Percentiles rank a stretch among this genome's conserved stretches.
Conservation (phyloP, 495 filamentous ascomycete genomes). For the Tuber indicum region DNA sequence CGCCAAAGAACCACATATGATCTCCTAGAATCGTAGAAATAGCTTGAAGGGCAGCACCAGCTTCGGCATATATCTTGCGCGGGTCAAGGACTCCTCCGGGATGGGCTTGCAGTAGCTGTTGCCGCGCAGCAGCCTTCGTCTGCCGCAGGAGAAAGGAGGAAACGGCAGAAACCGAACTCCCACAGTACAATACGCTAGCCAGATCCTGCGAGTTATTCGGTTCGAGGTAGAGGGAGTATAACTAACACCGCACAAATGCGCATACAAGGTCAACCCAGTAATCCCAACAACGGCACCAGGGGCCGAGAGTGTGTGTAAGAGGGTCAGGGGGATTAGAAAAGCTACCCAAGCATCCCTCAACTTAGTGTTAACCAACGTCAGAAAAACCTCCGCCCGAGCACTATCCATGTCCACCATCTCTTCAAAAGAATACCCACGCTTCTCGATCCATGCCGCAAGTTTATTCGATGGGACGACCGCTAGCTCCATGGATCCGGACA, state of each 20-base stretch:
- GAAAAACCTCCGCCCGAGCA: conserved; percentile 67
- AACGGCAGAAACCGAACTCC: conserved; percentile 46
- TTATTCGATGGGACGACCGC: conserved; percentile 58
- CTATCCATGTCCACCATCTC: conserved; percentile 47
- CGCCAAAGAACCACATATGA: conserved; percentile 62
- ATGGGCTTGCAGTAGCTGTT: conserved; percentile 63
- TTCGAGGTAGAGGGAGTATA: conserved; percentile 73
- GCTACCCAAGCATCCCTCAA: conserved; percentile 82
- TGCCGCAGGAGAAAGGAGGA: conserved; percentile 58
- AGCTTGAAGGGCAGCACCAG: conserved; percentile 65
- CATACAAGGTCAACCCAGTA: not conserved
- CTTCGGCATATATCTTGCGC: conserved; percentile 59
- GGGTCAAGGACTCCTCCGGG: conserved; percentile 52
- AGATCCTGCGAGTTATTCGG: conserved; percentile 58
- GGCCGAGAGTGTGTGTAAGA: not conserved
- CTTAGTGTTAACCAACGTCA: conserved; percentile 67
- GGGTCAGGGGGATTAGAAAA: conserved; percentile 15
- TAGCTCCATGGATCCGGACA: conserved; percentile 16
- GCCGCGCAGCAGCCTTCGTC: conserved; percentile 62
- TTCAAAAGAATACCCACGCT: conserved; percentile 47
- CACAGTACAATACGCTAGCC: conserved; percentile 59
- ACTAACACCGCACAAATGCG: conserved; percentile 46
- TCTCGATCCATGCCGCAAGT: conserved; percentile 62
- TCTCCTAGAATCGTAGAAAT: conserved; percentile 62
- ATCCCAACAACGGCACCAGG: not conserved